Conservation (phyloP, 2,329 filamentous ascomycete genomes). For the Pyrenophora graminea region DNA sequence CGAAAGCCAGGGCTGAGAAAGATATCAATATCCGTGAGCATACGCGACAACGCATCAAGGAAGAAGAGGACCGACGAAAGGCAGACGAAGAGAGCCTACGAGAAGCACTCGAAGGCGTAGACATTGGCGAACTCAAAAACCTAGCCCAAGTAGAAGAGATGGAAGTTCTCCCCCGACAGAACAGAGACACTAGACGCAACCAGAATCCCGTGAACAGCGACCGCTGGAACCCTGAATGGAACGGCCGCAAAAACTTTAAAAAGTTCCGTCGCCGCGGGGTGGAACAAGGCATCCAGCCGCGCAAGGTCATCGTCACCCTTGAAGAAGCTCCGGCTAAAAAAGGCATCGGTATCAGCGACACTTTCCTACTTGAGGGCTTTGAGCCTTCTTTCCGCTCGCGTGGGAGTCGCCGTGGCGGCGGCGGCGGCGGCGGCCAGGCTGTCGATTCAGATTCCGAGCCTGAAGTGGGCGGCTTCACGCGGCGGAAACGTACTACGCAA, state of each 20-base stretch:
- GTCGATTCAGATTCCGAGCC: conserved; percentile 31
- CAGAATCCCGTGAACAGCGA: conserved; percentile 51
- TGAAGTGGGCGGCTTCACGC: conserved; percentile 38
- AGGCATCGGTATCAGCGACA: conserved; percentile 73
- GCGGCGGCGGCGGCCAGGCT: background rate
- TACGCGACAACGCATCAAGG: conserved; percentile 55
- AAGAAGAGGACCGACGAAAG: conserved; percentile 57
- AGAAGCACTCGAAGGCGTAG: conserved; percentile 64
- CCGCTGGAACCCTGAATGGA: conserved; percentile 87
- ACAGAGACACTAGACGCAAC: conserved; percentile 24
- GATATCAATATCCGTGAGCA: conserved; percentile 64
- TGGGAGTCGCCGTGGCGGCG: conserved; percentile 6
- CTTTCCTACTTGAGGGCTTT: conserved; percentile 69
- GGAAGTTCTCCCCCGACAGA: conserved; percentile 57
- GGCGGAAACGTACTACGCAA: conserved; percentile 20
- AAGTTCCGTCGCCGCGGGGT: conserved; percentile 66
- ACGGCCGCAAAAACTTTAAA: conserved; percentile 95
- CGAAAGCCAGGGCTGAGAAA: conserved; percentile 54
- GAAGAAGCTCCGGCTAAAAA: conserved; percentile 70
- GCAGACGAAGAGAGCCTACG: conserved; percentile 68
- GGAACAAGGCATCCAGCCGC: conserved; percentile 48
- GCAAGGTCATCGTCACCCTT: conserved; percentile 69
- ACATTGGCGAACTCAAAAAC: conserved; percentile 72
- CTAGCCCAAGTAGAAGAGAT: conserved; percentile 79
- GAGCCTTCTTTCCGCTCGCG: conserved; percentile 26